A percentile compares a stretch with the other conserved stretches of the same genome.
phyloP scores from a whole-genome alignment of 805 yeast species.

The Starmerella asiatica region DNA sequence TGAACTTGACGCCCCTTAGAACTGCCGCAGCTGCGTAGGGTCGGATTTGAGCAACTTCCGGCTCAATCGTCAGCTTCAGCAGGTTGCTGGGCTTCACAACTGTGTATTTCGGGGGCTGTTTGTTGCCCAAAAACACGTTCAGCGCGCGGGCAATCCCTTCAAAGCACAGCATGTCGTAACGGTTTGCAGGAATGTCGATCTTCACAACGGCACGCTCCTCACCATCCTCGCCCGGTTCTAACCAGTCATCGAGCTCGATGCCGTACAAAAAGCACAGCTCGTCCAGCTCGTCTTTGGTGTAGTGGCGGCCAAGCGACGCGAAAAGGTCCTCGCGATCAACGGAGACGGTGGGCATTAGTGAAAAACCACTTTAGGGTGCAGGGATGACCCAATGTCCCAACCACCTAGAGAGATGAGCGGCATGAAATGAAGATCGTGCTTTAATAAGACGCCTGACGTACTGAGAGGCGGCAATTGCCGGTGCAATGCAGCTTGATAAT shows the following conservation, averaged over 20 bases:
- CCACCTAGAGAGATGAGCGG: too few relatives aligned
- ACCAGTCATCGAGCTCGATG: slow-evolving; percentile 92
- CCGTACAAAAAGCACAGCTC: slow-evolving; percentile 97
- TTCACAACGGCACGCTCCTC: slow-evolving; percentile 96
- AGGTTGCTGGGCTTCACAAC: slow-evolving; percentile 50
- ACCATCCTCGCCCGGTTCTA: slow-evolving; percentile 39
- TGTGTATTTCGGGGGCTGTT: slow-evolving; percentile 50
- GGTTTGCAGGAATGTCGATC: slow-evolving; percentile 94
- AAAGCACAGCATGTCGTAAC: slow-evolving; percentile 94
- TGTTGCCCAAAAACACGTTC: slow-evolving; percentile 72
- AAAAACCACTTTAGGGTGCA: too few relatives aligned
- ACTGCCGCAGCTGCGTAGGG: slow-evolving; percentile 95
- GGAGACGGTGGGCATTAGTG: slow-evolving; percentile 98
- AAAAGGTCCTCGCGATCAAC: slow-evolving; percentile 90
- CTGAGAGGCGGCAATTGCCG: too few relatives aligned
- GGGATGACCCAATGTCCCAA: too few relatives aligned
- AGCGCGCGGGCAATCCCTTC: slow-evolving; percentile 96
- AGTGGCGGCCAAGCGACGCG: slow-evolving; percentile 49
- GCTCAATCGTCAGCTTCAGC: slow-evolving; percentile 54
- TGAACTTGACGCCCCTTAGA: slow-evolving; percentile 68
- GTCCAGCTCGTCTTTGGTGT: slow-evolving; percentile 82
- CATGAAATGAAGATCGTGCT: too few relatives aligned
- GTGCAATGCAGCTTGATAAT: too few relatives aligned
- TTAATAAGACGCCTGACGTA: too few relatives aligned
- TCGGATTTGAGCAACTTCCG: slow-evolving; percentile 60